phyloP scores from a whole-genome alignment of 2,329 filamentous ascomycete species.

The Leptographium flavum region DNA sequence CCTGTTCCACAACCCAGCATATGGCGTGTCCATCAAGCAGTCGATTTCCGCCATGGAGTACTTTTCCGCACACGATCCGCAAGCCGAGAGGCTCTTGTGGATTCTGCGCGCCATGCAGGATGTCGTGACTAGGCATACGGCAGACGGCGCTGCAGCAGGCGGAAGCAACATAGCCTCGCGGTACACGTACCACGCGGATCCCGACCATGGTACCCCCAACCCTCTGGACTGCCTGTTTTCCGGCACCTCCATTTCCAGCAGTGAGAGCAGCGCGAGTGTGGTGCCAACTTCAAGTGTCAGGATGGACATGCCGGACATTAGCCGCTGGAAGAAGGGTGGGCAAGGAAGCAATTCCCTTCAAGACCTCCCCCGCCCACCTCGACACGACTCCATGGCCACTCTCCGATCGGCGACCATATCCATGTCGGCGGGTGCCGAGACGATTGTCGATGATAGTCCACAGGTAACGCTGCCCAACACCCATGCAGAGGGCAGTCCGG shows the following conservation, averaged over 20 bases:
- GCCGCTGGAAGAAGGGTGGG: neutral
- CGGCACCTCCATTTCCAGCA: neutral
- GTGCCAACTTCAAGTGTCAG: neutral
- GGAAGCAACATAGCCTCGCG: neutral
- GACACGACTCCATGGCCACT: neutral
- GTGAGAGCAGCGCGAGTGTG: neutral
- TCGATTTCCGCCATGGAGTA: slow-evolving; percentile 34
- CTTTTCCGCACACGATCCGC: slow-evolving; percentile 31
- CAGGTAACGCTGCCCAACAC: neutral
- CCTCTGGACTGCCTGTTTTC: neutral
- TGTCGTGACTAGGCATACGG: slow-evolving; percentile 19
- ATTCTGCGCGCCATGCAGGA: slow-evolving; percentile 35
- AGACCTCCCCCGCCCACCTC: neutral
- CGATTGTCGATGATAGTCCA: neutral
- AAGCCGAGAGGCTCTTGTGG: slow-evolving; percentile 32
- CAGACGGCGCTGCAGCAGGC: slow-evolving; percentile 9
- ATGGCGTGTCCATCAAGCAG: slow-evolving; percentile 23
- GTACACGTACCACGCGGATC: neutral
- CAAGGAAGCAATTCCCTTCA: no score
- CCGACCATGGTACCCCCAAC: neutral
- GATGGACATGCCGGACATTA: neutral
- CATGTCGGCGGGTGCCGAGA: neutral
- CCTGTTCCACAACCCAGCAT: slow-evolving; percentile 29
- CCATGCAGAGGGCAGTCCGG: neutral
- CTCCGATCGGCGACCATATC: neutral